A percentile compares a stretch with the other conserved stretches of the same genome.
Evolutionary conservation across 345 rosid species (phyloP).

Genomic region (Salix purpurea): DNA sequence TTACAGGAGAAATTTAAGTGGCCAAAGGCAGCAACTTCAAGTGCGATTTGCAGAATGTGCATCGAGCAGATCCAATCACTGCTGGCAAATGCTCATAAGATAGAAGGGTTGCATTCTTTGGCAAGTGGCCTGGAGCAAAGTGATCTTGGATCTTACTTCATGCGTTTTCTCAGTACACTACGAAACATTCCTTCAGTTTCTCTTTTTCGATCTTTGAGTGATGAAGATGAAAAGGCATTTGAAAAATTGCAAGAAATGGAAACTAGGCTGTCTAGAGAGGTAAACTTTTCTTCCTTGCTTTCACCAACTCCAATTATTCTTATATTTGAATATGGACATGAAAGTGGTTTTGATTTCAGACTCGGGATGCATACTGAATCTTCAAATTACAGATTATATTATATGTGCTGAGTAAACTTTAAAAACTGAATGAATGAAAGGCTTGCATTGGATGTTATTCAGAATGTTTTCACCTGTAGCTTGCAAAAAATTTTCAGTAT

Average conservation of each 20-base stretch:
- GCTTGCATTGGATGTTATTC: not conserved
- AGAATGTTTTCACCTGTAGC: not conserved
- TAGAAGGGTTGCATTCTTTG: conserved; percentile 41
- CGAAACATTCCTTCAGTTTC: conserved; percentile 93
- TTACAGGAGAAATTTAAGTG: conserved; percentile 92
- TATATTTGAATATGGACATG: not conserved
- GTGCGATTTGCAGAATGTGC: conserved; percentile 69
- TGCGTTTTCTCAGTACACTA: conserved; percentile 75
- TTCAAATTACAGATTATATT: not conserved
- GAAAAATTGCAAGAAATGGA: conserved; percentile 70
- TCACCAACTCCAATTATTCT: not conserved
- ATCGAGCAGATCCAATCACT: conserved; percentile 86
- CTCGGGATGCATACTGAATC: not conserved
- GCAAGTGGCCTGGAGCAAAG: conserved; percentile 48
- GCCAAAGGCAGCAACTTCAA: conserved; percentile 79
- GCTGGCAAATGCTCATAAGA: conserved; percentile 71
- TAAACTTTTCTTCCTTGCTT: conserved; percentile 10
- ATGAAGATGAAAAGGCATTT: conserved; percentile 71
- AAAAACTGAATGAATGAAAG: not conserved
- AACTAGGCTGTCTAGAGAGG: conserved; percentile 69
- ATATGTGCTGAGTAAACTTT: not conserved
- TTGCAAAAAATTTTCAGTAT: not conserved
- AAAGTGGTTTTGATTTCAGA: not conserved
- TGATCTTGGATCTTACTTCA: conserved; percentile 78
- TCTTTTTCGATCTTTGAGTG: conserved; percentile 65